These are phyloP conservation scores for Solanum clarkiae DNA, from an alignment of 257 asterid species.

Conservation along the genomic window DNA sequence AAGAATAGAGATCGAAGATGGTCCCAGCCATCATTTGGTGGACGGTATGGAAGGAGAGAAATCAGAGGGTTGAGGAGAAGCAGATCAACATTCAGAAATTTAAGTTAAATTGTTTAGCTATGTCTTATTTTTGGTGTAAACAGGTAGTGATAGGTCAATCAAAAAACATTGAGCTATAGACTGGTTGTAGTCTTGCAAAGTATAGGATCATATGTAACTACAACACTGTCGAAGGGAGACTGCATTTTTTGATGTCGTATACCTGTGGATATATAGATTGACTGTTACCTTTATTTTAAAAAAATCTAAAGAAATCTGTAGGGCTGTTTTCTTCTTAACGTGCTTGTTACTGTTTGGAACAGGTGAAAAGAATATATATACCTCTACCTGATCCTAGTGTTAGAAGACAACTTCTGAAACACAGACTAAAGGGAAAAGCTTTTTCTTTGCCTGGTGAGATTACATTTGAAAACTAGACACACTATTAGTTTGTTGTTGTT, in stretches of 20 bases:
- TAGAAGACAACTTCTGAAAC: slow-evolving; percentile 69
- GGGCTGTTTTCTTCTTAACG: not conserved
- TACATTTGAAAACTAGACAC: not conserved
- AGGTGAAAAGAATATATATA: slow-evolving; percentile 96
- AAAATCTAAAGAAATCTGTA: not conserved
- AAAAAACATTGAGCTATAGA: not conserved
- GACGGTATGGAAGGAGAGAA: not conserved
- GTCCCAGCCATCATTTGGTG: not conserved
- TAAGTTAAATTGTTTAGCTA: not conserved
- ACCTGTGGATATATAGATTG: not conserved
- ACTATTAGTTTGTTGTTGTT: not conserved
- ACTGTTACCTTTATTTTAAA: not conserved
- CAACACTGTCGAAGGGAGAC: not conserved
- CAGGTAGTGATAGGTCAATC: not conserved
- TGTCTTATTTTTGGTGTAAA: not conserved
- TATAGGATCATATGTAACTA: not conserved
- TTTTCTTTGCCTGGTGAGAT: slow-evolving; percentile 82
- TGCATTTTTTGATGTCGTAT: not conserved
- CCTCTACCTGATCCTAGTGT: slow-evolving; percentile 89
- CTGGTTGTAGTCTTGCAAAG: not conserved
- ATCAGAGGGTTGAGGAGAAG: not conserved
- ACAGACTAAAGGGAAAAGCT: slow-evolving; percentile 78
- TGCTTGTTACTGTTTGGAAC: slow-evolving; percentile 7
- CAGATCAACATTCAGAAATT: not conserved
- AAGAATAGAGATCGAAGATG: not conserved